Evolutionary conservation across 2,329 filamentous ascomycete species (phyloP), one percentile per base, ranked within the genome.

Genomic region (Beauveria brongniartii): DNA sequence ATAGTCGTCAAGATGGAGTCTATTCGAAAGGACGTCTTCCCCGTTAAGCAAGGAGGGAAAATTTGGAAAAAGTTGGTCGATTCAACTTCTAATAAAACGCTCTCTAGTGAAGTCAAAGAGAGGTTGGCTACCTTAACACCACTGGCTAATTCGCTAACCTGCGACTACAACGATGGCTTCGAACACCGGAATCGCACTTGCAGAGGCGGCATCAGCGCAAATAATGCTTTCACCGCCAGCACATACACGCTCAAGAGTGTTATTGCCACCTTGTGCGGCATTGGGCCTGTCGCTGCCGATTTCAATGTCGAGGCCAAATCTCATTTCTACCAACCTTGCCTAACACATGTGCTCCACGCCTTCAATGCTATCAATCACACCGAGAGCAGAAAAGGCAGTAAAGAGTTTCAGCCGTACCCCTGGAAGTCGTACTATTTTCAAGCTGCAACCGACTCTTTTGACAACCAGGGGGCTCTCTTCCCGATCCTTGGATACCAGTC

Each of bases 191-290:
- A 55, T 18, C 48, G 64, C 1, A 63, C 57, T 7, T 65, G 63
- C 34, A 66, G 71, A 0, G 77, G 77, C 34, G 77, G 77, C 14
- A 68, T 79, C 58, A 76, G 69, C 24, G 72, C 72, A 55, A 76
- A 73, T 16, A 74, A 73, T 30, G 76, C 73, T 2, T 73, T 73
- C 46, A 78, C 77, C 0, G 69, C 75, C 0, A 69, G 71, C 5
- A 78, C 77, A 0, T 78, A 78, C 41, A 79, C 77, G 0, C 67
- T 78, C 34, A 79, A 79, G 66, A 78, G 75, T 57, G 62, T 79
- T n/a, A 68, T 71, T 0, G 76, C 72, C 3, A 75, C 73, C 8
- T 59, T 78, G 6, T 79, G 77, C 47, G 77, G 77, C 5, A 64
- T 78, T 22, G 69, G 68, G 0, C 76, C 77, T 0, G 63, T 79